Conservation (phyloP, 2,329 filamentous ascomycete species). For the Byssothecium circinans region DNA sequence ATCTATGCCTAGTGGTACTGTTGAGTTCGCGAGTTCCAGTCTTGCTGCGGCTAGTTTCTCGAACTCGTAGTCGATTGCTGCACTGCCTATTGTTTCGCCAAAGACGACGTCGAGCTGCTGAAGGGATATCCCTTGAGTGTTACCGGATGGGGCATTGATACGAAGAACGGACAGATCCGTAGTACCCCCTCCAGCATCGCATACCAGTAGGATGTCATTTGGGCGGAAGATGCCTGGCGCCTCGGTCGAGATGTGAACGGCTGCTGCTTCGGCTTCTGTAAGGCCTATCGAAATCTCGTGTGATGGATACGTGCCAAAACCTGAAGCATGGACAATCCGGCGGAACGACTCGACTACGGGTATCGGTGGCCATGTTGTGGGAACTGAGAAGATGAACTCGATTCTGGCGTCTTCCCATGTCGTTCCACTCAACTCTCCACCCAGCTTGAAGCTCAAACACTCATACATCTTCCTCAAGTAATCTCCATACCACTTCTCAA, state of each 20-base stretch:
- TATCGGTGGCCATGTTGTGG: constrained; percentile 58
- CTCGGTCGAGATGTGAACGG: constrained; percentile 51
- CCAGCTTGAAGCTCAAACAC: constrained; percentile 48
- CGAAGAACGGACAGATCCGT: constrained; percentile 45
- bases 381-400: constrained; percentile 60
- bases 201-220: constrained; percentile 52
- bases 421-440: constrained; percentile 42
- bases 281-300: constrained; percentile 51
- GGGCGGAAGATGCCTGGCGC: constrained; percentile 40
- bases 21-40: constrained; percentile 32
- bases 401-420: constrained; percentile 47
- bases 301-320: constrained; percentile 49
- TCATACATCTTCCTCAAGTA: constrained; percentile 54
- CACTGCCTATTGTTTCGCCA: constrained; percentile 46
- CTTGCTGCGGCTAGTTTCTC: constrained; percentile 38
- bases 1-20: constrained; percentile 28
- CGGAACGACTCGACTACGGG: constrained; percentile 57
- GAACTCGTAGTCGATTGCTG: constrained; percentile 46
- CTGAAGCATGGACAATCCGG: constrained; percentile 50
- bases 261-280: constrained; percentile 58
- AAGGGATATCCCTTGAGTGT: constrained; percentile 28
- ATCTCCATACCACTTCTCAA: constrained; percentile 53
- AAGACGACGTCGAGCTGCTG: constrained; percentile 44
- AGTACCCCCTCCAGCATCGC: constrained; percentile 56
- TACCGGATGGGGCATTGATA: constrained; percentile 23